Evolutionary conservation across 371 early-diverging fungal species (phyloP), one percentile per base, ranked within the genome.

Genomic region (Syncephalastrum racemosum): DNA sequence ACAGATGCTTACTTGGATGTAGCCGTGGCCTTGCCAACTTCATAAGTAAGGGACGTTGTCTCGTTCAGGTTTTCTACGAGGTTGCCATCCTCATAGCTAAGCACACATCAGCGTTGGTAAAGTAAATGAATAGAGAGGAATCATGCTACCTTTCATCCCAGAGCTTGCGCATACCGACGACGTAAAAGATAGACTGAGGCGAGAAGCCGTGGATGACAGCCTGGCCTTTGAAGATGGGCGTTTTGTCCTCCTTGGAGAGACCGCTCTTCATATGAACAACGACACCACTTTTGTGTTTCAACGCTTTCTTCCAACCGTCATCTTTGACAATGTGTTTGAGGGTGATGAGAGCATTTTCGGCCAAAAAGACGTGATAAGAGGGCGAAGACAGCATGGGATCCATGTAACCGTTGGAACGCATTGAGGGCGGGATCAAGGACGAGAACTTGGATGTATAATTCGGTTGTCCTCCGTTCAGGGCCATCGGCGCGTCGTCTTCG

Each of bases 221-320:
- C 51, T 84, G 85, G 16, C 87, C 85, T 66, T 83, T 87, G 57
- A 85, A 87, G 3, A 82, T 67, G 1, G 86, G 84, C 12, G 81
- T 74, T 53, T 83, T 84, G 24, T 84, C 84, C 2, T 62, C 66
- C 41, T 68, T 72, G 46, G 66, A 60, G 16, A 73, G 63, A 13
- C 82, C 77, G 27, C 58, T 67, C 31, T 72, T 73, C 66, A 83
- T 82, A 54, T 82, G 83, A n/a, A 87, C 88, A 1, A 85, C 75
- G 27, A 85, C 83, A n/a, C 85, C 86, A 50, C 82, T 84, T 53
- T 85, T 84, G 61, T 87, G 85, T 14, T 81, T 83, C 24, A 84
- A 59, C 20, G 83, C 83, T 57, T 84, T 84, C 62, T 89, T 86
- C 89, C 89, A 89, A 2, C 80, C 83, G 25, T 70, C 74, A 43